Evolutionary conservation across 2,329 filamentous ascomycete genomes (phyloP), one percentile per base, ranked within the genome.

Genomic region (Botrytis squamosa): DNA sequence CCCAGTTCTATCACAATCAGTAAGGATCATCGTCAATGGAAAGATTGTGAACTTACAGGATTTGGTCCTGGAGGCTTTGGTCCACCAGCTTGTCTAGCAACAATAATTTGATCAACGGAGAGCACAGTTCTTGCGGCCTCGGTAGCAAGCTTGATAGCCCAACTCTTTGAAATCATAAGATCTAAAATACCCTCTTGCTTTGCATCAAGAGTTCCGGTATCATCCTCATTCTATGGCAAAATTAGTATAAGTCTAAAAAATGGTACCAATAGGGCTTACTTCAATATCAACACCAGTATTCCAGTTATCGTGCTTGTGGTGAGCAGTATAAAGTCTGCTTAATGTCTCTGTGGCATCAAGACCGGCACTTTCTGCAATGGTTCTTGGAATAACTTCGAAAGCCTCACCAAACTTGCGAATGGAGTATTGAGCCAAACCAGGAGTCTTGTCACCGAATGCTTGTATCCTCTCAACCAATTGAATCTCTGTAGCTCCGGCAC

Each of bases 51-150:
- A 80, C 80, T 79, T 78, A 81, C 80, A 77, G 95, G 92, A 85
- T 98, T 98, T 78, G 94, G 96, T 65, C 93, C 95, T 44, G 96
- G 96, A 73, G 95, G 95, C 88, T 99, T 99, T 36, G 97, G 96
- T 55, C 96, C 96, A 81, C 96, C 96, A 66, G 97, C 96, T 85
- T 98, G 96, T 85, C 95, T 91, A 76, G 97, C 95, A 74, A 99
- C 96, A 82, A 99, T 99, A 81, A 99, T 99, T 85, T 99, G 97
- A 84, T 99, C 96, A 57, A 99, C 96, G 66, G 94, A 97, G 77
- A 99, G 86, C 44, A 99, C 92, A 66, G 96, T 99, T 80, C 96
- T 89, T 71, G 94, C 95, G 59, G 96, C 92, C 84, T 99, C 96
- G 38, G 95, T 98, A 55, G 96, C 97, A 77, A 99, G 88, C 85